These are phyloP conservation scores for Candida sp. DNA, from an alignment of 1,139 yeast species.

Conservation along the genomic window DNA sequence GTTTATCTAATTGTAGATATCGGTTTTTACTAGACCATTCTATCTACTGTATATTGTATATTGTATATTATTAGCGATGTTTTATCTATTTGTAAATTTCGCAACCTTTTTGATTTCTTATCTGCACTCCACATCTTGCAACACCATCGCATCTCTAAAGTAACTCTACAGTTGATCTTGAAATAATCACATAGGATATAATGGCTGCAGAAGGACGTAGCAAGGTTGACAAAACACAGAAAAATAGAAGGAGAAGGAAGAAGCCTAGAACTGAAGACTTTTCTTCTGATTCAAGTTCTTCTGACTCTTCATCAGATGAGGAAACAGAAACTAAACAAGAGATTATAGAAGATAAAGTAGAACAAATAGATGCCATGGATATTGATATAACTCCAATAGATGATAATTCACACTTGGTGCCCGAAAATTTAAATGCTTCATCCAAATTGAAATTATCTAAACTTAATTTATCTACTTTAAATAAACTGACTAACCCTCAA, in stretches of 20 bases:
- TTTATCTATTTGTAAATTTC: too few relatives aligned
- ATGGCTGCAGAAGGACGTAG: conserved; percentile 2
- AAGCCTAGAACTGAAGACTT: conserved; percentile 76
- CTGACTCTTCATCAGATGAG: conserved; percentile 26
- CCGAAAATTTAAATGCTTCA: conserved; percentile 16
- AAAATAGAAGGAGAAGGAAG: conserved; percentile 51
- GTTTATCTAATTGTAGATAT: not conserved
- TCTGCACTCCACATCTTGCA: not conserved
- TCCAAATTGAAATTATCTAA: conserved; percentile 21
- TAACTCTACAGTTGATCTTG: too few relatives aligned
- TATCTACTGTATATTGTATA: too few relatives aligned
- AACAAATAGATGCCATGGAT: conserved; percentile 9
- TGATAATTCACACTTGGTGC: conserved; percentile 4
- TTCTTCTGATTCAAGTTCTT: conserved; percentile 45
- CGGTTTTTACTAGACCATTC: too few relatives aligned
- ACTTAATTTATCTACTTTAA: conserved; percentile 24
- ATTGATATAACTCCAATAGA: conserved; percentile 28
- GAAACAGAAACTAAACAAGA: conserved; percentile 3
- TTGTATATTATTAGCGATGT: not conserved
- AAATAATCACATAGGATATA: too few relatives aligned
- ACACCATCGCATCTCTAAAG: not conserved
- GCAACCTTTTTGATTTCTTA: too few relatives aligned
- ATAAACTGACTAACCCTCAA: conserved; percentile 17
- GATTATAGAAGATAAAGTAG: conserved; percentile 21
- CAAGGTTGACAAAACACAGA: not conserved